phyloP scores from a whole-genome alignment of 1,139 yeast species.

The Blastobotrys petasosporus region DNA sequence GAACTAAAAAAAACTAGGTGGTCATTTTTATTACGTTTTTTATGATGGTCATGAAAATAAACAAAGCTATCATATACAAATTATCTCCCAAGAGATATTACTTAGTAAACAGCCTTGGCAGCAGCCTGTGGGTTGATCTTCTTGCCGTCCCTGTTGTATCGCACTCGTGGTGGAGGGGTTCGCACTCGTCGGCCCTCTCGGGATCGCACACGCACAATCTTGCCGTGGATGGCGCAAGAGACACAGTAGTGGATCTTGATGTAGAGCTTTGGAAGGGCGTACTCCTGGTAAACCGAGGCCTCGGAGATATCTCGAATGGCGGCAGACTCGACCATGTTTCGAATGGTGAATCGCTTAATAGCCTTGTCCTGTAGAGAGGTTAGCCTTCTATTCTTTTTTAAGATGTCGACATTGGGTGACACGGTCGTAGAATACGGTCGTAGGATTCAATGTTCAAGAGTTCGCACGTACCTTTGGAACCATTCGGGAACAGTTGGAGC shows the following conservation, averaged over 20 bases:
- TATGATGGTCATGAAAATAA: too few species aligned
- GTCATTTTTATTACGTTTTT: too few species aligned
- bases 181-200: constrained; percentile 98
- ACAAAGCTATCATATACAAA: too few species aligned
- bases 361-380: constrained; percentile 68
- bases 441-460: background rate
- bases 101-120: constrained; percentile 67
- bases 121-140: constrained; percentile 97
- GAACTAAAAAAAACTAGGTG: too few species aligned
- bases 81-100: background rate
- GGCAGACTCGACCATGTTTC: constrained; percentile 99
- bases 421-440: too few species aligned
- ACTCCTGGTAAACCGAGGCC: constrained; percentile 98
- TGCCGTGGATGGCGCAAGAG: constrained; percentile 99
- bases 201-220: constrained; percentile 99
- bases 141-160: constrained; percentile 90
- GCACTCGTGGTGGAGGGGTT: constrained; percentile 98
- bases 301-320: constrained; percentile 99
- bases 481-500: constrained; percentile 99
- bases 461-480: constrained; percentile 61
- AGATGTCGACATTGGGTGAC: background rate
- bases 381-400: background rate
- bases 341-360: constrained; percentile 99
- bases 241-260: constrained; percentile 99
- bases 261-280: constrained; percentile 99